phyloP scores from a whole-genome alignment of 805 yeast species.

The Candida silvicultrix region DNA sequence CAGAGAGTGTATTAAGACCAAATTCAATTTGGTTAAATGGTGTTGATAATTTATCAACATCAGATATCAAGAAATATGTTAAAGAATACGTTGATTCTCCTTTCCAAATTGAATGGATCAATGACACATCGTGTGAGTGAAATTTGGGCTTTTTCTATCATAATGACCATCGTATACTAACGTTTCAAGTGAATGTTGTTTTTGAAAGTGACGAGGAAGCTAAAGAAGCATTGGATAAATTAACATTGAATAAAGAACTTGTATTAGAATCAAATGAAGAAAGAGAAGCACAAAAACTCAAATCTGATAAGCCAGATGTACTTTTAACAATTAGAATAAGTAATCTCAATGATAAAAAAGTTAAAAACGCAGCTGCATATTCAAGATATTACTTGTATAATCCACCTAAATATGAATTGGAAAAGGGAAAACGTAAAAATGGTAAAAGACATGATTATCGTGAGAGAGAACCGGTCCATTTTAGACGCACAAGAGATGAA shows the following conservation, averaged over 20 bases:
- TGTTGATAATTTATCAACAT: conserved; percentile 21
- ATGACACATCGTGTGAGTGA: conserved; percentile 18
- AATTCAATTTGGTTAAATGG: conserved; percentile 19
- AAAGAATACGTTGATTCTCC: conserved; percentile 9
- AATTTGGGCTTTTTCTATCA: no score
- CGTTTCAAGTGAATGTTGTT: conserved; percentile 14
- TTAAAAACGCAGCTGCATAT: conserved; percentile 19
- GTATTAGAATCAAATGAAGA: conserved; percentile 1
- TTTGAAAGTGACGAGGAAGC: conserved; percentile 18
- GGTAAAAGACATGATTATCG: conserved; percentile 11
- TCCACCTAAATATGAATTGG: conserved; percentile 8
- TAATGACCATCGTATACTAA: no score
- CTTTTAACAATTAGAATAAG: conserved; percentile 14
- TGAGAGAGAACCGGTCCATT: conserved; percentile 14
- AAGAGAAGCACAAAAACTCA: conserved; percentile 7
- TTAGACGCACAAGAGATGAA: conserved; percentile 8
- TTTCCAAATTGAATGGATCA: conserved; percentile 22
- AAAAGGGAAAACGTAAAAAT: neutral
- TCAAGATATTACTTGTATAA: conserved; percentile 22
- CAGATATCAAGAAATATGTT: conserved; percentile 15
- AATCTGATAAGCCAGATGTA: conserved; percentile 9
- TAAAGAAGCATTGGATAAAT: conserved; percentile 4
- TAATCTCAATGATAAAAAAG: conserved; percentile 17
- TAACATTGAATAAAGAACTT: conserved; percentile 7
- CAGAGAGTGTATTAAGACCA: conserved; percentile 13